These are phyloP conservation scores for Amanita pseudoporphyria DNA, from an alignment of 768 basidiomycete genomes.

Conservation along the genomic window DNA sequence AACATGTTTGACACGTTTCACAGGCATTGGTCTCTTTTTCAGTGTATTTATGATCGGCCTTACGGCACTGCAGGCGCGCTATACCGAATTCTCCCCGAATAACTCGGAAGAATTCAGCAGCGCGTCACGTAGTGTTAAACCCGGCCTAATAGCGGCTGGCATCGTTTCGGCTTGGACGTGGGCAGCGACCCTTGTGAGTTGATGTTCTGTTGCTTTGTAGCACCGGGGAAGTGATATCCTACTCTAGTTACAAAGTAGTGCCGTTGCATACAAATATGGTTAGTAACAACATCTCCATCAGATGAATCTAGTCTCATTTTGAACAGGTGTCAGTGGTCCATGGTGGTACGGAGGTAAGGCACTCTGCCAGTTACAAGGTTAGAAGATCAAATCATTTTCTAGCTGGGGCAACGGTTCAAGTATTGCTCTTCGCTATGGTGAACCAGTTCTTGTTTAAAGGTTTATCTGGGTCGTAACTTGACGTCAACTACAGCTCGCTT, in stretches of 20 bases:
- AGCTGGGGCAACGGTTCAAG: slow-evolving; percentile 81
- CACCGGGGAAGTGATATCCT: background rate
- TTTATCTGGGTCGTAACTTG: background rate
- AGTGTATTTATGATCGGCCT: slow-evolving; percentile 70
- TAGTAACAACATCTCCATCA: background rate
- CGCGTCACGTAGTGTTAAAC: slow-evolving; percentile 77
- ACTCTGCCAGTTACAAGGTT: background rate
- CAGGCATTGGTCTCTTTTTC: slow-evolving; percentile 86
- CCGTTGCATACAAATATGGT: slow-evolving; percentile 78
- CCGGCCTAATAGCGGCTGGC: slow-evolving; percentile 86
- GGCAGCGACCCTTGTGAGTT: slow-evolving; percentile 60
- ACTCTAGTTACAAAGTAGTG: slow-evolving; percentile 60
- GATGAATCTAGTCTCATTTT: slow-evolving; percentile 1
- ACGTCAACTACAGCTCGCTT: slow-evolving; percentile 48
- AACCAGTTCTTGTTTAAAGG: slow-evolving; percentile 5
- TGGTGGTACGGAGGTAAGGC: slow-evolving; percentile 71
- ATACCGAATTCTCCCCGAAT: slow-evolving; percentile 71
- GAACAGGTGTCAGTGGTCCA: slow-evolving; percentile 62
- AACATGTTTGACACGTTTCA: background rate
- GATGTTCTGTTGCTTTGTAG: background rate
- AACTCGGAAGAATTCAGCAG: slow-evolving; percentile 79
- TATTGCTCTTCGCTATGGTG: slow-evolving; percentile 83
- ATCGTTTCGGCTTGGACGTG: slow-evolving; percentile 95
- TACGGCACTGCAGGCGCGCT: slow-evolving; percentile 75
- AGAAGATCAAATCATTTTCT: background rate